A percentile compares a stretch with the other conserved stretches of the same genome.
These are phyloP conservation scores for Heterobasidion annosum DNA, from an alignment of 1,284 basidiomycete genomes.

Conservation along the genomic window DNA sequence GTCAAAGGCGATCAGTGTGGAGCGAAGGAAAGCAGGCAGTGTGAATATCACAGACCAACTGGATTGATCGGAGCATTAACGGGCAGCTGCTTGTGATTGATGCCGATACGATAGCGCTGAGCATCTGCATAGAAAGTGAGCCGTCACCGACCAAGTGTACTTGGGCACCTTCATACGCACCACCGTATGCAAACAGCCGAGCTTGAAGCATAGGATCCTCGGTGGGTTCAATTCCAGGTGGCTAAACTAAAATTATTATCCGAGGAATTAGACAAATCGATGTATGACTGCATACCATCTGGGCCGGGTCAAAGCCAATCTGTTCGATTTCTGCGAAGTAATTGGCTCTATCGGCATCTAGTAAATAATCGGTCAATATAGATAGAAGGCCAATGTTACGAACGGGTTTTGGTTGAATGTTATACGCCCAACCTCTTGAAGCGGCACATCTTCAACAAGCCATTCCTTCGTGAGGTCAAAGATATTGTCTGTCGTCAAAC, in stretches of 20 bases:
- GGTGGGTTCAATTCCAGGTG: background rate
- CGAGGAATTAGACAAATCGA: background rate
- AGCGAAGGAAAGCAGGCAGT: background rate
- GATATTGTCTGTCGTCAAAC: background rate
- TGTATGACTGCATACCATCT: background rate
- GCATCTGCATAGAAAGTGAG: background rate
- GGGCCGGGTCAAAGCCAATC: background rate
- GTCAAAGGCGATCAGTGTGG: background rate
- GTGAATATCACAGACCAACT: background rate
- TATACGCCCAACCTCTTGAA: background rate
- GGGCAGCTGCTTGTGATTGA: background rate
- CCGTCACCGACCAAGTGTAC: background rate
- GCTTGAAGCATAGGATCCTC: background rate
- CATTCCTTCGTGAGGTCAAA: background rate
- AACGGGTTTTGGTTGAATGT: background rate
- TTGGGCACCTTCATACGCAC: background rate
- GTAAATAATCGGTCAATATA: background rate
- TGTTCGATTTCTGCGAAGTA: background rate
- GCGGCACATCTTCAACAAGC: background rate
- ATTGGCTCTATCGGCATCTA: background rate
- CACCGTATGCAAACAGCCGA: background rate
- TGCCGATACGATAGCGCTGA: background rate
- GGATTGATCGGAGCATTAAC: background rate
- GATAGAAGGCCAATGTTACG: background rate
- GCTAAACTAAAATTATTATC: background rate